These are phyloP conservation scores for Bodo saltans DNA, from an alignment of 78 protist species.

Conservation along the genomic window DNA sequence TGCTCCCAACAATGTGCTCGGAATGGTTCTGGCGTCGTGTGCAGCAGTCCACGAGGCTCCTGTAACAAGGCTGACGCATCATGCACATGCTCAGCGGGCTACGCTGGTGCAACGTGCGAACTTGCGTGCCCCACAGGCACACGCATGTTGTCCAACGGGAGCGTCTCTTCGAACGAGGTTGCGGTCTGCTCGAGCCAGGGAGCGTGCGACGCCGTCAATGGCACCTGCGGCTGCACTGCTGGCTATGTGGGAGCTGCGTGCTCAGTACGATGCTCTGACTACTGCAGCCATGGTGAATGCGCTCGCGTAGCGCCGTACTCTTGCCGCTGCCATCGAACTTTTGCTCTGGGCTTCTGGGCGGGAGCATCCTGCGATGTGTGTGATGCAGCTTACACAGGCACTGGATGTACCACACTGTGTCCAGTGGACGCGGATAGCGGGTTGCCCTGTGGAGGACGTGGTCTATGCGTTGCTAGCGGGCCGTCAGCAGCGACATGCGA, in stretches of 20 bases:
- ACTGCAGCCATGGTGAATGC: no score
- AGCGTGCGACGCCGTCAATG: slow-evolving; percentile 3
- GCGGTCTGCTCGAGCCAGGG: slow-evolving; percentile 11
- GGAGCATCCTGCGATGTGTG: no score
- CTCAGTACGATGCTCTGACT: background rate
- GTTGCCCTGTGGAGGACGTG: background rate
- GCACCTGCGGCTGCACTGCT: background rate
- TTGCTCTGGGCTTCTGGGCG: no score
- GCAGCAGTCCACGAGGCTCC: no score
- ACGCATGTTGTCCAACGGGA: no score
- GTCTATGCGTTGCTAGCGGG: background rate
- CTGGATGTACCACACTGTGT: no score
- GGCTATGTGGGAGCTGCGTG: slow-evolving; percentile 1
- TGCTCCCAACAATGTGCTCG: no score
- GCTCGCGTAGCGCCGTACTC: no score
- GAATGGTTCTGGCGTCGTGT: no score
- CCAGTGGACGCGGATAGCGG: background rate
- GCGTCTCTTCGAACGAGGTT: no score
- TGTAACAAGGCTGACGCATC: background rate
- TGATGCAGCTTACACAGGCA: no score
- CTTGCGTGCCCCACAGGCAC: background rate
- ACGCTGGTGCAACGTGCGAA: background rate
- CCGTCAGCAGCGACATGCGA: background rate
- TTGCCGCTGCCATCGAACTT: no score
- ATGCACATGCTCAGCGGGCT: background rate